Conservation (phyloP, 345 rosid genomes). For the Eucalyptus sp. region DNA sequence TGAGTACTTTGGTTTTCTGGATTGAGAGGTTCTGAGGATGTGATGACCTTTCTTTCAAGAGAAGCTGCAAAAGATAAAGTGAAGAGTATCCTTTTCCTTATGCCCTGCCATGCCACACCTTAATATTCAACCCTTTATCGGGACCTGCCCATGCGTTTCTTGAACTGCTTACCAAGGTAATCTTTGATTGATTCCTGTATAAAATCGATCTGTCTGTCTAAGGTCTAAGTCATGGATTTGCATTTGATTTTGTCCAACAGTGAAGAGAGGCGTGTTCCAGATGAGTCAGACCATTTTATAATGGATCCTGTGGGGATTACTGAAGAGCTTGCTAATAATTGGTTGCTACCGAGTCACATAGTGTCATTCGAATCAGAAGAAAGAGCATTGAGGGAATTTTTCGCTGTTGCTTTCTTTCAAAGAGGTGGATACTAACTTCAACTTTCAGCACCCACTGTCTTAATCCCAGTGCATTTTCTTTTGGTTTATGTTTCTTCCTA, state of each 20-base stretch:
- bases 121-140: constrained; percentile 66
- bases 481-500: background rate
- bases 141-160: constrained; percentile 60
- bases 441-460: background rate
- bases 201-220: background rate
- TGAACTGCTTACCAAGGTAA: constrained; percentile 90
- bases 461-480: background rate
- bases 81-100: constrained; percentile 57
- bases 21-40: constrained; percentile 96
- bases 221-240: background rate
- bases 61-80: constrained; percentile 57
- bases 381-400: constrained; percentile 32
- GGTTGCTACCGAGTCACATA: constrained; percentile 63
- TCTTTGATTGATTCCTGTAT: background rate
- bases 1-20: background rate
- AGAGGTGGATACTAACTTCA: constrained; percentile 30
- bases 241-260: constrained; percentile 16
- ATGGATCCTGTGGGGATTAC: constrained; percentile 52
- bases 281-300: constrained; percentile 68
- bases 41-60: constrained; percentile 65
- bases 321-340: constrained; percentile 40
- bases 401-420: constrained; percentile 44
- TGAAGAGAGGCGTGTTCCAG: constrained; percentile 44
- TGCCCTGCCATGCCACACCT: constrained; percentile 94
- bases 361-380: constrained; percentile 67